Base-by-base conservation (phyloP, 768 basidiomycete genomes). In the Fomitopsis serialis region DNA sequence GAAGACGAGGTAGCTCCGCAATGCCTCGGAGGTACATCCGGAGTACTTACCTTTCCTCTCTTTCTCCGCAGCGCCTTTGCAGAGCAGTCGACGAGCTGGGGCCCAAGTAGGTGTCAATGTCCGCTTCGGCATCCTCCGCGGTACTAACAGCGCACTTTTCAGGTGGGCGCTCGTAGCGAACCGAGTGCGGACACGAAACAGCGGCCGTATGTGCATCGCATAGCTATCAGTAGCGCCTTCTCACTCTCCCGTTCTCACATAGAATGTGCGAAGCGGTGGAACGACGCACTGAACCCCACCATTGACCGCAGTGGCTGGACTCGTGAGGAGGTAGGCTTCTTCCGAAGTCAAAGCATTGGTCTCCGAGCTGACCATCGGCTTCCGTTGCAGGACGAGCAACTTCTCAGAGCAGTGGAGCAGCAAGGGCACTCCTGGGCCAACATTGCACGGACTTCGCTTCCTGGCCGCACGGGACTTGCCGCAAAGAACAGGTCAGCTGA, bases 221-320 rank as follows among this genome's bases (percentile, higher is more conserved):
- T 44, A 23, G 22, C 50, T 23, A 21, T 44, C 52, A 25, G 24
- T 45, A 55, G 51, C 29, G 43, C 6, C 4, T n/a, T 19, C 29
- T 37, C 21, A 22, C 40, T 21, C 51, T 53, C 50, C 58, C 34
- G 46, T 42, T 21, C 51, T 53, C 50, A 57, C 34, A 46, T 49
- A 80, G 80, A 82, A 69, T 82, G 80, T 58, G 79, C 80, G 32
- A 82, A 81, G 60, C 78, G 80, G 12, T 82, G 80, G 80, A 78
- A 78, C 15, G 80, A 82, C 63, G 81, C 80, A 8, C 65, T 82
- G 27, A 81, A 81, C 62, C 80, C 80, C 51, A 76, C 77, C 35
- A 82, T 82, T 53, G 80, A 82, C 62, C 71, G 79, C 35, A 80
- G 78, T 8, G 76, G 76, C n/a, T 82, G 80, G 80, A 74, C 79